Conservation (phyloP, 2,329 filamentous ascomycete species). For the Fusarium pininemorale region DNA sequence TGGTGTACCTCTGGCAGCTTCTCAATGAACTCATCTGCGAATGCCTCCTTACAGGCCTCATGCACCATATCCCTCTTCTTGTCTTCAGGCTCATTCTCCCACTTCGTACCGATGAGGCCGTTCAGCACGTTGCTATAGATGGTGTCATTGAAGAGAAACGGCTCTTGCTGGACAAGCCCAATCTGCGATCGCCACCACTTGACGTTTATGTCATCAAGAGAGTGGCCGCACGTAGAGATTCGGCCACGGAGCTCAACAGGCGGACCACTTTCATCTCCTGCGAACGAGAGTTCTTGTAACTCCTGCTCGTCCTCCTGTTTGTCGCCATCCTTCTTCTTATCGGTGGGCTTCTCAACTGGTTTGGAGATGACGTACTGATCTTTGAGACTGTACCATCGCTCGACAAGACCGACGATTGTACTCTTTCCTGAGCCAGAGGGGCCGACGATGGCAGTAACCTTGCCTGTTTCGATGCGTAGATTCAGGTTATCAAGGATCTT, state of each 20-base stretch:
- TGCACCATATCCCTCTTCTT: constrained; percentile 67
- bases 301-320: not conserved
- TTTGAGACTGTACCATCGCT: constrained; percentile 74
- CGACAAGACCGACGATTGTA: constrained; percentile 74
- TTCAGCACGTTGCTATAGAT: constrained; percentile 70
- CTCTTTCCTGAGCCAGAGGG: constrained; percentile 78
- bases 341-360: constrained; percentile 55
- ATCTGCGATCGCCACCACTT: constrained; percentile 71
- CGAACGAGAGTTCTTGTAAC: not conserved
- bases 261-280: constrained; percentile 51
- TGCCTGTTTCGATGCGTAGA: constrained; percentile 68
- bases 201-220: constrained; percentile 66
- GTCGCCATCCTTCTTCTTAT: constrained; percentile 25
- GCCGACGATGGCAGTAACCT: constrained; percentile 78
- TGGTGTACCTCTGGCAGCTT: constrained; percentile 63
- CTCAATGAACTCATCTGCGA: constrained; percentile 74
- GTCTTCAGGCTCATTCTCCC: constrained; percentile 61
- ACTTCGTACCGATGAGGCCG: constrained; percentile 63
- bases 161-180: constrained; percentile 73
- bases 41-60: constrained; percentile 72
- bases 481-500: constrained; percentile 69
- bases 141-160: constrained; percentile 72
- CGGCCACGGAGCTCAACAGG: constrained; percentile 55
- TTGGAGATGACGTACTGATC: constrained; percentile 61
- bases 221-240: constrained; percentile 62